These are phyloP conservation scores for Fusarium solani-melongenae DNA, from an alignment of 2,329 filamentous ascomycete species.

Conservation along the genomic window DNA sequence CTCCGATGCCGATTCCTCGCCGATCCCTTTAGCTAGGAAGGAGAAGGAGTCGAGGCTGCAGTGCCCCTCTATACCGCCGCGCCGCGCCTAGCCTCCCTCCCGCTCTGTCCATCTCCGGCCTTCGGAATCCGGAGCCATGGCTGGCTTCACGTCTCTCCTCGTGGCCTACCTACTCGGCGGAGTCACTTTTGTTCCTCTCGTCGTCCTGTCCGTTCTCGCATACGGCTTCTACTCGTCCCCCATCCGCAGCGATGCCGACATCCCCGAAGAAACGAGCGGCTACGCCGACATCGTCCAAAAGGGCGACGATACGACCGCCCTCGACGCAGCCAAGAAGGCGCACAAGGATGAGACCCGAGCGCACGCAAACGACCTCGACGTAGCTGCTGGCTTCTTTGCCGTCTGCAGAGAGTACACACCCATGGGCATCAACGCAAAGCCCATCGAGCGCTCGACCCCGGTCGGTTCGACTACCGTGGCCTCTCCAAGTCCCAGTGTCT, in stretches of 20 bases:
- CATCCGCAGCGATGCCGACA: conserved; percentile 54
- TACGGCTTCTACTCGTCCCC: conserved; percentile 79
- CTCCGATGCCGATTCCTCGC: conserved; percentile 32
- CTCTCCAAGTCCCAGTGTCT: conserved; percentile 89
- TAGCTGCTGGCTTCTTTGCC: conserved; percentile 93
- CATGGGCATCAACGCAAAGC: conserved; percentile 91
- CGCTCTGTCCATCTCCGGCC: conserved; percentile 25
- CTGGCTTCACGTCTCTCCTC: conserved; percentile 68
- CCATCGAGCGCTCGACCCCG: conserved; percentile 86
- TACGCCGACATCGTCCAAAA: conserved; percentile 62
- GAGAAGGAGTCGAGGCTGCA: conserved; percentile 32
- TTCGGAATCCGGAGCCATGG: conserved; percentile 54
- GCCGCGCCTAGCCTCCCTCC: conserved; percentile 20
- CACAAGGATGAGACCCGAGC: conserved; percentile 71
- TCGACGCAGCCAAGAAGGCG: conserved; percentile 70
- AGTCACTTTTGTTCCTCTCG: conserved; percentile 84
- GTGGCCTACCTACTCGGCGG: conserved; percentile 86
- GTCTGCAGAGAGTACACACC: conserved; percentile 93
- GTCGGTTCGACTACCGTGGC: conserved; percentile 79
- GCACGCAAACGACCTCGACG: conserved; percentile 72
- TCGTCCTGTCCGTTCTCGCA: conserved; percentile 69
- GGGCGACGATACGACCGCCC: conserved; percentile 72
- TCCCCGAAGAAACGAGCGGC: conserved; percentile 40
- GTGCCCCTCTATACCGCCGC: conserved; percentile 27
- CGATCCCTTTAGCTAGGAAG: conserved; percentile 23